Conservation (phyloP, 306 rosid genomes). For the Dryas octopetala region DNA sequence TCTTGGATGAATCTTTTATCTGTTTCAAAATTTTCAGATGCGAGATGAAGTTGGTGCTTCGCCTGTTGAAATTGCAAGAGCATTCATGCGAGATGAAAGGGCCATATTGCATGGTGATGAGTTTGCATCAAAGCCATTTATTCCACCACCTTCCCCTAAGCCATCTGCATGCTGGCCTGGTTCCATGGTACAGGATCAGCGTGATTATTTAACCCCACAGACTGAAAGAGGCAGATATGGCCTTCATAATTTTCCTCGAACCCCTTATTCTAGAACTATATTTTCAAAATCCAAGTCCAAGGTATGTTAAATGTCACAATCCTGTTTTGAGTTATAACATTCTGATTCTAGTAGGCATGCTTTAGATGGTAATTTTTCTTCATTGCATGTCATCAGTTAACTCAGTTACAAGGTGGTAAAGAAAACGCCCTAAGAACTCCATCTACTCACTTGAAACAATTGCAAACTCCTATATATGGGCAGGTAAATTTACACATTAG, state of each 20-base stretch:
- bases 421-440: constrained; percentile 29
- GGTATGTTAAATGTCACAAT: constrained; percentile 41
- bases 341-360: neutral
- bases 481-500: constrained; percentile 46
- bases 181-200: constrained; percentile 55
- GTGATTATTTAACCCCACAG: constrained; percentile 59
- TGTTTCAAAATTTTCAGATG: constrained; percentile 44
- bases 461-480: constrained; percentile 43
- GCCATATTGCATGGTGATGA: constrained; percentile 34
- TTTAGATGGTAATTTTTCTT: constrained; percentile 12
- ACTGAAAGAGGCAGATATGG: constrained; percentile 64
- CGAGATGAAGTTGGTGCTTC: constrained; percentile 67
- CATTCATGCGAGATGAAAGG: constrained; percentile 72
- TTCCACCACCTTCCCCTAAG: constrained; percentile 51
- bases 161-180: constrained; percentile 84
- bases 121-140: constrained; percentile 45
- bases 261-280: constrained; percentile 87
- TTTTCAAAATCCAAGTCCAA: constrained; percentile 70
- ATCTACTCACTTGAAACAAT: constrained; percentile 45
- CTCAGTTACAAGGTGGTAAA: constrained; percentile 43
- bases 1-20: constrained; percentile 15
- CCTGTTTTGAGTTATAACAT: constrained; percentile 21
- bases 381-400: constrained; percentile 38
- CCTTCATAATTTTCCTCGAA: constrained; percentile 66
- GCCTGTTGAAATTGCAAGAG: constrained; percentile 83